Conservation (phyloP, 768 basidiomycete species). For the Harrya chromipes region DNA sequence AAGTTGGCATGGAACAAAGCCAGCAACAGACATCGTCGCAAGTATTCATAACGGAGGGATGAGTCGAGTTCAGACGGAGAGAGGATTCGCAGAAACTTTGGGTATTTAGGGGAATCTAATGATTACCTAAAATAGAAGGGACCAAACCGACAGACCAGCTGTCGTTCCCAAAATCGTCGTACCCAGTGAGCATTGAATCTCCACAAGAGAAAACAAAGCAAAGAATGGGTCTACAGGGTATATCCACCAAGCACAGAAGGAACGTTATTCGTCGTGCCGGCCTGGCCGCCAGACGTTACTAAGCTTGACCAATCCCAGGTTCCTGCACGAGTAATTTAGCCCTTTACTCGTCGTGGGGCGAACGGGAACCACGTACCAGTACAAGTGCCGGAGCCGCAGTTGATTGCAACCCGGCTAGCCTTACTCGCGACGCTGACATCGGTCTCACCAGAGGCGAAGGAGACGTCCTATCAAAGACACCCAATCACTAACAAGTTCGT, state of each 20-base stretch:
- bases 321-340: conserved; percentile 26
- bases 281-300: conserved; percentile 41
- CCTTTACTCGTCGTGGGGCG: not conserved
- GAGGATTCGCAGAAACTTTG: not conserved
- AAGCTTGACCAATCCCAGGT: conserved; percentile 52
- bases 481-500: not conserved
- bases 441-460: conserved; percentile 42
- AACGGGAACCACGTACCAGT: conserved; percentile 33
- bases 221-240: conserved; percentile 12
- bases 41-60: conserved; percentile 1
- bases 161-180: too few species aligned
- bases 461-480: conserved; percentile 39
- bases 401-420: conserved; percentile 49
- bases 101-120: not conserved
- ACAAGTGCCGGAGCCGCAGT: conserved; percentile 54
- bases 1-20: not conserved
- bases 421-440: conserved; percentile 40
- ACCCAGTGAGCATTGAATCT: too few species aligned
- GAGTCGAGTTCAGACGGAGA: not conserved
- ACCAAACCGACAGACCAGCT: too few species aligned
- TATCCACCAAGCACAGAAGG: conserved; percentile 32
- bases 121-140: conserved; percentile 7
- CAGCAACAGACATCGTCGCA: conserved; percentile 3
- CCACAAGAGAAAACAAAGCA: not conserved
- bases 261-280: conserved; percentile 34